These are phyloP conservation scores for Ogataea philodendri DNA, from an alignment of 805 yeast species.

Conservation along the genomic window DNA sequence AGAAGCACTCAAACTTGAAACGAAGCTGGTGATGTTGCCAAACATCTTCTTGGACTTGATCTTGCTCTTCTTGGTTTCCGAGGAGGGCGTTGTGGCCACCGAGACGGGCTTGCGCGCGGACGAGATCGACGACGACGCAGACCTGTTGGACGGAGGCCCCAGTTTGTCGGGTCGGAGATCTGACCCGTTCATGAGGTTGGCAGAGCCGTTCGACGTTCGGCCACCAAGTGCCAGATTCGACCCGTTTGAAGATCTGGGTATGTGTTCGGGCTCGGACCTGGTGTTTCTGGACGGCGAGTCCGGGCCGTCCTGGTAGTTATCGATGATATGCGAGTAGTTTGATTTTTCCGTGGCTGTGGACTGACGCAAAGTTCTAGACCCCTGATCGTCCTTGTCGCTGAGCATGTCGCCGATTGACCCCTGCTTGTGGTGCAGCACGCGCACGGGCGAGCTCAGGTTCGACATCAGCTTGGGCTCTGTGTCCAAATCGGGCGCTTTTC, in stretches of 20 bases:
- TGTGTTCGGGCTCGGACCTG: not conserved
- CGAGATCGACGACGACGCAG: constrained; percentile 17
- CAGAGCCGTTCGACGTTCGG: constrained; percentile 2
- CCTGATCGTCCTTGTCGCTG: constrained; percentile 4
- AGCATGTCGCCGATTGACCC: constrained; percentile 10
- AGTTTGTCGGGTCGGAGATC: constrained; percentile 1
- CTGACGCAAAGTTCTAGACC: constrained; percentile 1
- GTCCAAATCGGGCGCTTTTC: constrained; percentile 11
- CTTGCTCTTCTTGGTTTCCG: constrained; percentile 30
- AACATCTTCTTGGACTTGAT: constrained; percentile 51
- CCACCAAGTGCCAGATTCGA: constrained; percentile 2
- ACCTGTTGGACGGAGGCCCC: constrained; percentile 8
- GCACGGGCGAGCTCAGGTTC: constrained; percentile 12
- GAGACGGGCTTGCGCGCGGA: constrained; percentile 16
- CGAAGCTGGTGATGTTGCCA: constrained; percentile 54
- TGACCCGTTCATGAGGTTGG: constrained; percentile 1
- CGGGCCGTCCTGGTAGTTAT: constrained; percentile 11
- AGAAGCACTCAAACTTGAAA: constrained; percentile 21
- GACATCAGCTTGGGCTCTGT: constrained; percentile 19
- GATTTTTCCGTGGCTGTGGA: constrained; percentile 11
- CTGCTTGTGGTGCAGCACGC: constrained; percentile 16
- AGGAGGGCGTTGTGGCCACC: constrained; percentile 15
- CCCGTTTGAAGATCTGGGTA: not conserved
- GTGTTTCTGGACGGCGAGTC: not conserved
- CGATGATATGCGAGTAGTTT: constrained; percentile 12